These are phyloP conservation scores for Psilocybe mexicana DNA, from an alignment of 1,284 basidiomycete genomes.

Conservation along the genomic window DNA sequence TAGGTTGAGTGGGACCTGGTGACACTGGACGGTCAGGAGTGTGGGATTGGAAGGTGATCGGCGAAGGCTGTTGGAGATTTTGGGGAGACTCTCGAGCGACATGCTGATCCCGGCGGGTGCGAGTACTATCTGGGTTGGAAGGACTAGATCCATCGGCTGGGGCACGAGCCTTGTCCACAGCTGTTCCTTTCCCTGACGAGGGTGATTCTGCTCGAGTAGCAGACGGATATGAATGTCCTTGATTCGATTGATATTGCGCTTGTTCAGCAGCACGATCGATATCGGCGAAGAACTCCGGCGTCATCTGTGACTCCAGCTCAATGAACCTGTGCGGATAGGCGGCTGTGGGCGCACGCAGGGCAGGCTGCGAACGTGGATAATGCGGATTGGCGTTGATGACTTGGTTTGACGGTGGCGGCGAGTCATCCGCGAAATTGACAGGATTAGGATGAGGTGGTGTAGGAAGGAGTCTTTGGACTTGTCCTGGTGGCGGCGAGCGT, in stretches of 20 bases:
- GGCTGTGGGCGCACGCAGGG: constrained; percentile 51
- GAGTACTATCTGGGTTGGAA: constrained; percentile 45
- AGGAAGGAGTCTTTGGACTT: constrained; percentile 52
- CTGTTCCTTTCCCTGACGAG: constrained; percentile 52
- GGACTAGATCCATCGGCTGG: constrained; percentile 52
- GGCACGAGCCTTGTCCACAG: constrained; percentile 54
- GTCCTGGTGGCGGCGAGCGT: constrained; percentile 35
- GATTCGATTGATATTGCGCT: constrained; percentile 36
- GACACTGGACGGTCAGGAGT: constrained; percentile 57
- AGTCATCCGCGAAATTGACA: constrained; percentile 33
- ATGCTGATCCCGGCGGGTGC: constrained; percentile 41
- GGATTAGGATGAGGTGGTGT: constrained; percentile 52
- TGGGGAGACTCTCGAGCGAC: constrained; percentile 52
- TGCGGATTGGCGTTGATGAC: constrained; percentile 38
- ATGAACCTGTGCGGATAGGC: constrained; percentile 55
- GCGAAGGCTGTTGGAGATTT: constrained; percentile 48
- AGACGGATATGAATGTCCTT: constrained; percentile 25
- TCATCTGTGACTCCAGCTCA: constrained; percentile 60
- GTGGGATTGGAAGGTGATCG: constrained; percentile 38
- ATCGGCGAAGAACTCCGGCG: constrained; percentile 66
- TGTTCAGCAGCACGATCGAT: constrained; percentile 58
- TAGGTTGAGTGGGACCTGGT: constrained; percentile 52
- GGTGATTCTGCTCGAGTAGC: constrained; percentile 33
- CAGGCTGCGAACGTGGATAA: constrained; percentile 51
- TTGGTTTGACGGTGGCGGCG: constrained; percentile 41